These are phyloP conservation scores for Candida chauliodis DNA, from an alignment of 805 yeast species.

Conservation along the genomic window DNA sequence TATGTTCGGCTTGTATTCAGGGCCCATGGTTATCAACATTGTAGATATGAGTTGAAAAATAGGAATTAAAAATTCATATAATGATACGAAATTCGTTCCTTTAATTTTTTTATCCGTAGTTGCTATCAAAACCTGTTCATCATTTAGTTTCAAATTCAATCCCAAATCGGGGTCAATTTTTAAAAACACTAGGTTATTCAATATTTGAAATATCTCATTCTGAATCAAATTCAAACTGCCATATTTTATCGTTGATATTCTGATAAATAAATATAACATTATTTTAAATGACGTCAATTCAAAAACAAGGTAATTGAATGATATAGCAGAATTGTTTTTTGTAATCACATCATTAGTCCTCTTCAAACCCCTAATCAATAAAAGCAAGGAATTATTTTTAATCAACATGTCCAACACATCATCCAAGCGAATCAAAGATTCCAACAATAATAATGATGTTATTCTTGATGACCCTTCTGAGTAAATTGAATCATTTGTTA, in stretches of 20 bases:
- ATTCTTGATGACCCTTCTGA: conserved; percentile 77
- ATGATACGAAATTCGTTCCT: conserved; percentile 38
- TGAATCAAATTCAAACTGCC: conserved; percentile 81
- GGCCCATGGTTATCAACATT: conserved; percentile 69
- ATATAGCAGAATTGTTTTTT: conserved; percentile 23
- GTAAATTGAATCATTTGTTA: conserved; percentile 74
- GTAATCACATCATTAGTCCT: conserved; percentile 63
- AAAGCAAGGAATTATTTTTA: conserved; percentile 60
- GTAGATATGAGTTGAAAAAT: conserved; percentile 70
- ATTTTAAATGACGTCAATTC: conserved; percentile 78
- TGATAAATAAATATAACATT: conserved; percentile 60
- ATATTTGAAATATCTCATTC: conserved; percentile 62
- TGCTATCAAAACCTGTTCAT: conserved; percentile 36
- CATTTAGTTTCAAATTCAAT: conserved; percentile 37
- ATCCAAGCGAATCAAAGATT: conserved; percentile 54
- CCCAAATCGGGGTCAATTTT: conserved; percentile 79
- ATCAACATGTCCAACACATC: conserved; percentile 60
- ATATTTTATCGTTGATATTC: conserved; percentile 68
- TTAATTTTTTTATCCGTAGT: conserved; percentile 41
- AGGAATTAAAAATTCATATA: conserved; percentile 68
- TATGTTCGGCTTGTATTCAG: conserved; percentile 61
- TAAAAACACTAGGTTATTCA: conserved; percentile 55
- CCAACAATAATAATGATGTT: conserved; percentile 72
- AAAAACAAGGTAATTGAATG: conserved; percentile 55
- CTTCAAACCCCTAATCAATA: conserved; percentile 64